phyloP scores from a whole-genome alignment of 345 rosid species.

The Lepidium didymum region DNA sequence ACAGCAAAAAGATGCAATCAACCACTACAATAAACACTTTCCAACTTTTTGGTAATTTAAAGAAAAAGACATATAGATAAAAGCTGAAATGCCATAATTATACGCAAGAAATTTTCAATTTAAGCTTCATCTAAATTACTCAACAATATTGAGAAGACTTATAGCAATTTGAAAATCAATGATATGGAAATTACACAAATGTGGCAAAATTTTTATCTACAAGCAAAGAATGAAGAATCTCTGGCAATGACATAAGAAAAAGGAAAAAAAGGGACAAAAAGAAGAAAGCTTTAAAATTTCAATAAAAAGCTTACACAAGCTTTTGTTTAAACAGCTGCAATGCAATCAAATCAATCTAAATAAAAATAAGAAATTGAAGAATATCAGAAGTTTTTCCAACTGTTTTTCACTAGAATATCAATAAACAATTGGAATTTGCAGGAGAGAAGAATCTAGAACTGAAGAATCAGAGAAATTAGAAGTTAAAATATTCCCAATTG shows the following conservation, averaged over 20 bases:
- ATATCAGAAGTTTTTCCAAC: background rate
- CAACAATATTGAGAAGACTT: background rate
- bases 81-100: conserved; percentile 10
- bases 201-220: conserved; percentile 7
- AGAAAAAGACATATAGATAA: conserved; percentile 14
- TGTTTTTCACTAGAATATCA: conserved; percentile 6
- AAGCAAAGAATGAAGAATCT: conserved; percentile 32
- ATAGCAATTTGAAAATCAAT: background rate
- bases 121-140: background rate
- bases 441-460: conserved; percentile 16
- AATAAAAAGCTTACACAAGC: conserved; percentile 35
- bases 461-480: background rate
- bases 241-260: conserved; percentile 24
- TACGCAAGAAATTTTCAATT: background rate
- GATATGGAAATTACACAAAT: background rate
- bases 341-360: conserved; percentile 25
- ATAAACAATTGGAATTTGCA: conserved; percentile 29
- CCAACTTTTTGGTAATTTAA: conserved; percentile 8
- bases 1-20: conserved; percentile 28
- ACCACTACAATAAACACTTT: conserved; percentile 25
- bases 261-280: conserved; percentile 37
- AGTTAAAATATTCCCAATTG: conserved; percentile 8
- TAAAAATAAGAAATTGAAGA: background rate
- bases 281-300: conserved; percentile 37
- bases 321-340: conserved; percentile 32